Percentiles rank a stretch among this genome's conserved stretches.
Evolutionary conservation across 2,329 filamentous ascomycete genomes (phyloP).

Genomic region (Fusarium verticillioides): DNA sequence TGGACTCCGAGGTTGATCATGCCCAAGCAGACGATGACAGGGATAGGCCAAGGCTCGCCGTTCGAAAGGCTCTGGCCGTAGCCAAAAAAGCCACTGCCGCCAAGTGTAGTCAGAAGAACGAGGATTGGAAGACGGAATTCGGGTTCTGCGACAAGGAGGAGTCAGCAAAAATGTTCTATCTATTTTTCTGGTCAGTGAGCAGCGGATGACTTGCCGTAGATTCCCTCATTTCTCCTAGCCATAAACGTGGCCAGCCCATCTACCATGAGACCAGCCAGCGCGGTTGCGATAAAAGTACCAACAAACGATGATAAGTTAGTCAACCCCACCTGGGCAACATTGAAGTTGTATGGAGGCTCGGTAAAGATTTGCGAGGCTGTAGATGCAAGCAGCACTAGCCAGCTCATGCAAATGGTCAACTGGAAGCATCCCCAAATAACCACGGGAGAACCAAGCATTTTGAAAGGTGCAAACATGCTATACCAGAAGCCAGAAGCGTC

Average conservation of each 20-base stretch:
- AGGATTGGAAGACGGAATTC: conserved; percentile 3
- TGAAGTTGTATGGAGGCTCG: background rate
- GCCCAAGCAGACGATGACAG: background rate
- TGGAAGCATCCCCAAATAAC: background rate
- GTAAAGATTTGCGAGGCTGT: background rate
- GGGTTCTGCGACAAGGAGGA: background rate
- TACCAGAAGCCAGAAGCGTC: background rate
- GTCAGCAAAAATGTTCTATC: background rate
- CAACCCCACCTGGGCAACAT: background rate
- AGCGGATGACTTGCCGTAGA: background rate
- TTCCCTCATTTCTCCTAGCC: background rate
- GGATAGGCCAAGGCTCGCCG: background rate
- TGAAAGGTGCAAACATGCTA: background rate
- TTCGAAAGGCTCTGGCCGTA: background rate
- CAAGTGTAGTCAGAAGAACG: background rate
- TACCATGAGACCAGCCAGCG: background rate
- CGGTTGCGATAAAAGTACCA: background rate
- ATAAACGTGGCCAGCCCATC: background rate
- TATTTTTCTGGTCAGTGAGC: too few species aligned
- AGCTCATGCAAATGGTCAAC: background rate
- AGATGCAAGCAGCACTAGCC: background rate
- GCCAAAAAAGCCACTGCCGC: background rate
- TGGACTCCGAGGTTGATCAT: background rate
- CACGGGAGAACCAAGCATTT: background rate
- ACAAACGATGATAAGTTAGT: background rate